Conservation (phyloP, 352 stramenopile genomes). For the Globisporangium perplexum region DNA sequence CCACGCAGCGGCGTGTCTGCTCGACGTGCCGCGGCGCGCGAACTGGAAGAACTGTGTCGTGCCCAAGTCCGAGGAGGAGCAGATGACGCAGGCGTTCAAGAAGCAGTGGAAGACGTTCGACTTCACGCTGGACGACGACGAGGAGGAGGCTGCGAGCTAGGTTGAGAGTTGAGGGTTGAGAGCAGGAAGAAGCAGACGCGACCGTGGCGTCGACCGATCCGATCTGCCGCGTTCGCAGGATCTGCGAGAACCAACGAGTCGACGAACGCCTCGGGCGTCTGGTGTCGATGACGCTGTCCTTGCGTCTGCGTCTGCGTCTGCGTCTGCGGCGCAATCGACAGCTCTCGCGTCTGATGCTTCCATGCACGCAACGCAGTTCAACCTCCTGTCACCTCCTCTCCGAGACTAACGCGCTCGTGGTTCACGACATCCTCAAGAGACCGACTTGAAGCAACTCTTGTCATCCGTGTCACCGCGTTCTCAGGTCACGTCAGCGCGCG, state of each 20-base stretch:
- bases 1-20: conserved; percentile 47
- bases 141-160: conserved; percentile 17
- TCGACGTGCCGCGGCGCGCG: conserved; percentile 55
- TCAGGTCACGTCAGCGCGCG: background rate
- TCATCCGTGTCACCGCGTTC: background rate
- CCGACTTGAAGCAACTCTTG: background rate
- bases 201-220: too few relatives aligned
- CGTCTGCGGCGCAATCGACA: too few relatives aligned
- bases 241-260: too few relatives aligned
- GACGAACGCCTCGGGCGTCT: too few relatives aligned
- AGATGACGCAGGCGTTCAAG: conserved; percentile 63
- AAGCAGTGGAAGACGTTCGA: conserved; percentile 61
- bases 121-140: conserved; percentile 49
- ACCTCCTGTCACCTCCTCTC: too few relatives aligned
- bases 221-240: too few relatives aligned
- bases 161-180: background rate
- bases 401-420: too few relatives aligned
- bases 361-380: too few relatives aligned
- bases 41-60: conserved; percentile 87
- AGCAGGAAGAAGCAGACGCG: background rate
- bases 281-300: too few relatives aligned
- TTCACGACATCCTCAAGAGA: background rate
- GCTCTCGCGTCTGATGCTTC: too few relatives aligned
- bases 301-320: too few relatives aligned
- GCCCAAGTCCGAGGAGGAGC: conserved; percentile 60